Percentiles rank a stretch among this genome's conserved stretches.
These are phyloP conservation scores for Boletus rubroflammeus DNA, from an alignment of 768 basidiomycete genomes.

Conservation along the genomic window DNA sequence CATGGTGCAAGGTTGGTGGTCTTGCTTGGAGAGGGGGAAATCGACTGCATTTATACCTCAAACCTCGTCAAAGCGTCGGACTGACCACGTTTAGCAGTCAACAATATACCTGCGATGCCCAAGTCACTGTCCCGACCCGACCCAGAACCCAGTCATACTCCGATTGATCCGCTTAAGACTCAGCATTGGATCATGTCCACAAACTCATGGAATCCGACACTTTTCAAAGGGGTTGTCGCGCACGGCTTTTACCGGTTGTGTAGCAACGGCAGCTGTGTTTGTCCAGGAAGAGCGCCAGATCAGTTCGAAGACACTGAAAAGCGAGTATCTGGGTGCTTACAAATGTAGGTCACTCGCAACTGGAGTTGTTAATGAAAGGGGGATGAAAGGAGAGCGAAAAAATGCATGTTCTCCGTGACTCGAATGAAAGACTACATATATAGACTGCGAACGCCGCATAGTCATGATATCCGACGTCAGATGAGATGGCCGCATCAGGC, in stretches of 20 bases:
- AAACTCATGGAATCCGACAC: background rate
- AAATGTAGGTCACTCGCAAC: background rate
- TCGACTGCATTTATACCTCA: conserved; percentile 20
- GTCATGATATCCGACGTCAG: conserved; percentile 3
- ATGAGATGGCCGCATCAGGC: background rate
- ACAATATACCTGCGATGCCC: background rate
- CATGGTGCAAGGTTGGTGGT: conserved; percentile 16
- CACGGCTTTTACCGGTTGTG: background rate
- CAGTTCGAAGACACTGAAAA: background rate
- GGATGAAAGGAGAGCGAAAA: conserved; percentile 1
- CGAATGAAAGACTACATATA: background rate
- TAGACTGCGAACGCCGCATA: background rate
- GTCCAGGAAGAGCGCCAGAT: background rate
- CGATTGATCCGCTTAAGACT: background rate
- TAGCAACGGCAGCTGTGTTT: conserved; percentile 5
- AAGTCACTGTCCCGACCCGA: too few relatives aligned
- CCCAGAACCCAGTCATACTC: background rate
- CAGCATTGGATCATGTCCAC: conserved; percentile 10
- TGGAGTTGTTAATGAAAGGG: conserved; percentile 2
- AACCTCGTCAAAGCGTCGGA: conserved; percentile 17
- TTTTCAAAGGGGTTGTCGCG: background rate
- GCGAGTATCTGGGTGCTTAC: background rate
- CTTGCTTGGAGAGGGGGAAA: background rate
- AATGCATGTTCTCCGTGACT: background rate
- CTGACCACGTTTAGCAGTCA: background rate